phyloP scores from a whole-genome alignment of 2,329 filamentous ascomycete species.

The Epichloe sylvatica region DNA sequence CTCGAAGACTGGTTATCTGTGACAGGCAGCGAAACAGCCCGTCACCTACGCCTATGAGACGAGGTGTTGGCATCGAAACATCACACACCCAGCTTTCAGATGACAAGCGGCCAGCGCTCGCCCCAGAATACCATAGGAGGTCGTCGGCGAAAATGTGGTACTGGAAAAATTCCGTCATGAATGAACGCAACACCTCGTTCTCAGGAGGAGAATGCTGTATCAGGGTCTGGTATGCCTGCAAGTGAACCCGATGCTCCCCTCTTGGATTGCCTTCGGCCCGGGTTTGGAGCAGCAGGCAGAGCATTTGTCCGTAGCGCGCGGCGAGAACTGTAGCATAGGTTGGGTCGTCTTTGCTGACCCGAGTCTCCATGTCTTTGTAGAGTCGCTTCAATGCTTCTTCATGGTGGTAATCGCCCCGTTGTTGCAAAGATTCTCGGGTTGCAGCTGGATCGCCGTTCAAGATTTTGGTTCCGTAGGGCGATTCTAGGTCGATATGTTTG shows the following conservation, averaged over 20 bases:
- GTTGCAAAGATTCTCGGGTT: constrained; percentile 30
- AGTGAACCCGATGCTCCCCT: constrained; percentile 67
- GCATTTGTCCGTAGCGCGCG: constrained; percentile 48
- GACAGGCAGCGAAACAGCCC: constrained; percentile 67
- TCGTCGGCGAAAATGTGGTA: constrained; percentile 63
- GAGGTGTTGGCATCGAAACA: constrained; percentile 30
- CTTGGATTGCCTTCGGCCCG: constrained; percentile 40
- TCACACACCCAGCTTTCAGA: constrained; percentile 30
- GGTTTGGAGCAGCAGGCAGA: constrained; percentile 46
- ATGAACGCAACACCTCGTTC: constrained; percentile 49
- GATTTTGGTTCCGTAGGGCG: constrained; percentile 40
- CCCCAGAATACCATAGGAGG: constrained; percentile 36
- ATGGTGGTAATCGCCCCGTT: constrained; percentile 42
- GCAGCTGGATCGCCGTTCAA: constrained; percentile 36
- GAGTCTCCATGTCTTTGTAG: constrained; percentile 30
- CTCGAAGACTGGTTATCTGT: constrained; percentile 63
- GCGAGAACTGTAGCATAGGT: constrained; percentile 34
- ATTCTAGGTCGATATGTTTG: constrained; percentile 53
- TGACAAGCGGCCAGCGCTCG: constrained; percentile 23
- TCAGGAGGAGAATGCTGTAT: constrained; percentile 48
- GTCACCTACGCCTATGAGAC: constrained; percentile 69
- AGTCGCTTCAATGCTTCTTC: constrained; percentile 39
- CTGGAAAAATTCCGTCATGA: constrained; percentile 67
- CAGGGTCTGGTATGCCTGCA: constrained; percentile 60
- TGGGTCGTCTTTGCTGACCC: constrained; percentile 28